Evolutionary conservation across 1,139 yeast genomes (phyloP).

Genomic region (Suhomyces kunorum): DNA sequence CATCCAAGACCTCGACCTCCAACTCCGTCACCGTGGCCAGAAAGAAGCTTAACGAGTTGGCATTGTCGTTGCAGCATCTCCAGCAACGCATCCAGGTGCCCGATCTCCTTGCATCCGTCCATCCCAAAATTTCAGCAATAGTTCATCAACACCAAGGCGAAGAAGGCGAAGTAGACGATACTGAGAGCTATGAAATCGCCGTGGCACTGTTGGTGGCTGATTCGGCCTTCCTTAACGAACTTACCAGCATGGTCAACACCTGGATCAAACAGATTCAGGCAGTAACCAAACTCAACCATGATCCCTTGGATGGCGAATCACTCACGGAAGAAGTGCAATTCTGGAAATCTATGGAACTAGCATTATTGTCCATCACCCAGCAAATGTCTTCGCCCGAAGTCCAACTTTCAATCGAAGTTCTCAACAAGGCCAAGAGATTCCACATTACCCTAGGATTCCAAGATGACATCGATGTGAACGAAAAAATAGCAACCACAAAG

Average conservation of each 20-base stretch:
- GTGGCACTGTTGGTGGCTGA: slow-evolving; percentile 37
- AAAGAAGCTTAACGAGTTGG: slow-evolving; percentile 69
- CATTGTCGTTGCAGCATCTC: slow-evolving; percentile 65
- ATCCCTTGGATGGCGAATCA: slow-evolving; percentile 60
- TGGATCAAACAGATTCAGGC: slow-evolving; percentile 72
- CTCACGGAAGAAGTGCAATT: slow-evolving; percentile 69
- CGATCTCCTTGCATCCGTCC: slow-evolving; percentile 53
- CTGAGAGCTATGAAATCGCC: slow-evolving; percentile 20
- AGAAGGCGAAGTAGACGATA: slow-evolving; percentile 21
- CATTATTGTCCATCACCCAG: slow-evolving; percentile 54
- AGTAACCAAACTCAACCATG: slow-evolving; percentile 53
- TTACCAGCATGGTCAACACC: slow-evolving; percentile 65
- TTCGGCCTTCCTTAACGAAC: slow-evolving; percentile 57
- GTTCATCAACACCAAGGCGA: slow-evolving; percentile 18
- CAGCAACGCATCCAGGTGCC: slow-evolving; percentile 73
- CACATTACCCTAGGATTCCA: slow-evolving; percentile 75
- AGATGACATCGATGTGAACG: slow-evolving; percentile 70
- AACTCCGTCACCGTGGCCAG: slow-evolving; percentile 47
- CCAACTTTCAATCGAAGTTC: slow-evolving; percentile 57
- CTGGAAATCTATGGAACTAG: slow-evolving; percentile 75
- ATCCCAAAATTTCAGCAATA: slow-evolving; percentile 50
- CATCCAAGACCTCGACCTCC: slow-evolving; percentile 12
- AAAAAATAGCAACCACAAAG: slow-evolving; percentile 53
- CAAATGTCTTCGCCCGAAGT: slow-evolving; percentile 63
- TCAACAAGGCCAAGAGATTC: slow-evolving; percentile 73